Base-by-base conservation (phyloP, 2,329 filamentous ascomycete genomes). In the Dactylellina cionopaga region DNA sequence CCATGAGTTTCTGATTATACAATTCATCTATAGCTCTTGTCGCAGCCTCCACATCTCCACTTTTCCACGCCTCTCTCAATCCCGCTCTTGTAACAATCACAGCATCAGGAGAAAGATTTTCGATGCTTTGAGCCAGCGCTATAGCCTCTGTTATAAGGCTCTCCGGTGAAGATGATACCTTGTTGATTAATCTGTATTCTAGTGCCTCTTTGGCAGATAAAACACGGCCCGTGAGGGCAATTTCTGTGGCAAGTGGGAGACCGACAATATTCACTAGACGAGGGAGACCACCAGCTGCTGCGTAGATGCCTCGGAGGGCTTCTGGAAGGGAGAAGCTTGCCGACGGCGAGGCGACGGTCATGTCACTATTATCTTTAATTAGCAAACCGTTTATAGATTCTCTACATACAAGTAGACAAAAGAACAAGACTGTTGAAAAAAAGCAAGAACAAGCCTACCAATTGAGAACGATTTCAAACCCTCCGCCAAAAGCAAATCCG, bases 61-160 rank as follows among this genome's bases (percentile, higher is more conserved):
- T 85, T 76, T 92, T 90, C 90, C 89, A 92, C 0, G 89, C 90
- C 74, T 90, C 80, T 79, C 89, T 86, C 54, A 95, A 77, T 0
- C 90, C 91, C 78, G 89, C 88, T 19, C 90, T 84, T 70, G 83
- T 89, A n/a, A 92, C 89, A 76, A 93, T 87, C 29, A 94, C 86
- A 22, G 89, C 84, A 80, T 95, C 91, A 1, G 91, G 91, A 75
- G 88, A 91, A 79, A 90, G 89, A 69, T 78, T 84, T 15, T 86
- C 86, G 76, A 93, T 85, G 78, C 83, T 81, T 39, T 78, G 80
- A 11, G 90, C 91, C 79, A 89, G 83, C 70, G 81, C 80, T 35
- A 93, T 75, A 27, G 90, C 89, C 76, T 84, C 85, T 7, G 81
- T 80, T 3, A 90, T 82, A 15, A 88, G 84, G 19, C 80, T 77